Percentiles rank a stretch among this genome's conserved stretches.
Conservation (phyloP, 1,284 basidiomycete genomes). For the Xerocomus amazonicus region DNA sequence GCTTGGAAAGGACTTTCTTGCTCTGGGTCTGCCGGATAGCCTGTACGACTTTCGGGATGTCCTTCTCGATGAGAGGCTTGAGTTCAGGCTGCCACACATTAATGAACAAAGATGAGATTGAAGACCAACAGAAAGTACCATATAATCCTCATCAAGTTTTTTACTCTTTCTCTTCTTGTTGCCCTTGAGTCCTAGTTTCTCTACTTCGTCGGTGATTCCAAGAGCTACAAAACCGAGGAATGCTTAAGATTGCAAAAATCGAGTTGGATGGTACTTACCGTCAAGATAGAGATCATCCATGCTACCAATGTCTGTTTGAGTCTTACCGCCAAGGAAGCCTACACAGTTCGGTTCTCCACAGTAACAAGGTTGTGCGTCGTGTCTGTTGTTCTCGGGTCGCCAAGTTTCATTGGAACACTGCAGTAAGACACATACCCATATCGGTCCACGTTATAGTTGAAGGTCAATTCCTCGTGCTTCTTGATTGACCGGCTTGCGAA, state of each 20-base stretch:
- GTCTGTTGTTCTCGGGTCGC: conserved; percentile 45
- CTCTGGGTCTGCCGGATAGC: conserved; percentile 90
- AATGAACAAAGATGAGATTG: not conserved
- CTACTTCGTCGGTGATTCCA: conserved; percentile 91
- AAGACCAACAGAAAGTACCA: conserved; percentile 43
- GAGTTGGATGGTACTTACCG: conserved; percentile 47
- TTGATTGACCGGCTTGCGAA: conserved; percentile 86
- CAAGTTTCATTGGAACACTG: not conserved
- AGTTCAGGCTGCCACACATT: conserved; percentile 53
- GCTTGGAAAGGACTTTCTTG: conserved; percentile 76
- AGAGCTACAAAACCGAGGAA: conserved; percentile 57
- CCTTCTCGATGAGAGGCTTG: conserved; percentile 72
- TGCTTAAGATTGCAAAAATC: not conserved
- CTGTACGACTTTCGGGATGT: conserved; percentile 88
- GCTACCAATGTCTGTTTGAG: conserved; percentile 90
- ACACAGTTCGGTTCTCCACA: conserved; percentile 97
- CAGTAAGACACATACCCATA: conserved; percentile 71
- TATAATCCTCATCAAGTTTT: conserved; percentile 93
- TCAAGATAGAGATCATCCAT: conserved; percentile 97
- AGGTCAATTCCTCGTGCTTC: conserved; percentile 91
- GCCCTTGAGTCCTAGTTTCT: conserved; percentile 77
- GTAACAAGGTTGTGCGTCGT: conserved; percentile 93
- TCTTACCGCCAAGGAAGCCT: conserved; percentile 96
- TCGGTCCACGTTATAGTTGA: conserved; percentile 99
- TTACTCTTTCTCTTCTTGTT: conserved; percentile 88